Evolutionary conservation across 768 basidiomycete genomes (phyloP).

Genomic region (Kwoniella sp.): DNA sequence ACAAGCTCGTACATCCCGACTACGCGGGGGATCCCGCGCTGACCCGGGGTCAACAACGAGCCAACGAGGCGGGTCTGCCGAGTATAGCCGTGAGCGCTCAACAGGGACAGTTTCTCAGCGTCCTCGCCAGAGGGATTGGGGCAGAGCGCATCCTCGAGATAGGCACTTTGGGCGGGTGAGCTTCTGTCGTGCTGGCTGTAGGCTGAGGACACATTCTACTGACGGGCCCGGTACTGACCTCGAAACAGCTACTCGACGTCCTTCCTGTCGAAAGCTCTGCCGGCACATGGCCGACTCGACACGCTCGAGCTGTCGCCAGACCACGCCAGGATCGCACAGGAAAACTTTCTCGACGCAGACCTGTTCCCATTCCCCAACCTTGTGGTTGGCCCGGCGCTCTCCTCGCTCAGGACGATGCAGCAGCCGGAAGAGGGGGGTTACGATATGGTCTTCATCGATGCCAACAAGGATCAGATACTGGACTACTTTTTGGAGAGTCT

Average conservation of each 20-base stretch:
- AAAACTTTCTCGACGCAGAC: conserved; percentile 60
- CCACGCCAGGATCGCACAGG: conserved; percentile 56
- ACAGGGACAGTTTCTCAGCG: conserved; percentile 55
- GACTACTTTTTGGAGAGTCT: conserved; percentile 62
- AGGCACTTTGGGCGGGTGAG: conserved; percentile 64
- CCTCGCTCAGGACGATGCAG: conserved; percentile 13
- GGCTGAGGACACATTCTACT: not conserved
- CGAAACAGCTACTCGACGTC: conserved; percentile 41
- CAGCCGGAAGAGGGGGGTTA: conserved; percentile 49
- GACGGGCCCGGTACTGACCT: too few species aligned
- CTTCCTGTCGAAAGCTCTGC: conserved; percentile 47
- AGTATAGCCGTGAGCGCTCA: conserved; percentile 27
- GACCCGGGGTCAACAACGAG: conserved; percentile 13
- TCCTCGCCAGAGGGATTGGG: conserved; percentile 56
- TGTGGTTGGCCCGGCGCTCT: conserved; percentile 52
- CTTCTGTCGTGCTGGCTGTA: not conserved
- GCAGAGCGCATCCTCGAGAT: conserved; percentile 63
- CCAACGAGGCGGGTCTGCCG: conserved; percentile 29
- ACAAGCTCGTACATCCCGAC: conserved; percentile 16
- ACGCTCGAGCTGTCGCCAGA: conserved; percentile 45
- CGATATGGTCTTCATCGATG: conserved; percentile 69
- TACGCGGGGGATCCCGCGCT: conserved; percentile 22
- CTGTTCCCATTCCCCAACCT: conserved; percentile 56
- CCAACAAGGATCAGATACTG: conserved; percentile 60
- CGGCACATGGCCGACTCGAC: conserved; percentile 46